Conservation (phyloP, 306 rosid genomes). For the Dalbergia cultrata region DNA sequence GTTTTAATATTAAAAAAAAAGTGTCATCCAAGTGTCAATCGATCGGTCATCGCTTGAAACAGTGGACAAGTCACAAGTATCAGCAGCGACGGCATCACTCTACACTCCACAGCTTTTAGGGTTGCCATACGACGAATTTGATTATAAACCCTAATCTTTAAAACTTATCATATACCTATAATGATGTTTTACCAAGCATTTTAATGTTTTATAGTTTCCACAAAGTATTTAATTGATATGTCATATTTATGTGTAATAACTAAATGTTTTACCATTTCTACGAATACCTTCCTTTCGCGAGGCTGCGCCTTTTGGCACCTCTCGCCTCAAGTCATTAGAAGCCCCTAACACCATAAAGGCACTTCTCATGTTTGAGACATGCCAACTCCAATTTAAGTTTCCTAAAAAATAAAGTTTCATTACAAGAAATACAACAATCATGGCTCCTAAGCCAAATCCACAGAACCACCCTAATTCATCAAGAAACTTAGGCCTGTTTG, state of each 20-base stretch:
- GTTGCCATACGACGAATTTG: neutral
- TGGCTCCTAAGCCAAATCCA: slow-evolving; percentile 10
- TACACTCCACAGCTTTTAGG: neutral
- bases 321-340: neutral
- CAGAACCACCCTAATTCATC: slow-evolving; percentile 23
- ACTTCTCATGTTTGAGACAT: neutral
- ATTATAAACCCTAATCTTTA: neutral
- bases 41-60: neutral
- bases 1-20: neutral
- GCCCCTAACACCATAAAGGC: neutral
- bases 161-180: neutral
- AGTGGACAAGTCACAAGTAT: neutral
- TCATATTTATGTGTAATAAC: neutral
- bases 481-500: neutral
- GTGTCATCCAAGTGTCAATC: neutral
- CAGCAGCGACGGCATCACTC: neutral
- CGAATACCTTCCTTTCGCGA: neutral
- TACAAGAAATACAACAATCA: slow-evolving; percentile 1
- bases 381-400: slow-evolving; percentile 10
- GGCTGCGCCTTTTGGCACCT: neutral
- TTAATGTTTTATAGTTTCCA: neutral
- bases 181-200: neutral
- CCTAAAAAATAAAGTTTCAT: slow-evolving; percentile 8
- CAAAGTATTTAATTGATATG: neutral
- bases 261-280: neutral